Conservation (phyloP, 192 early-diverging fungal species). For the Coemansia sp. region DNA sequence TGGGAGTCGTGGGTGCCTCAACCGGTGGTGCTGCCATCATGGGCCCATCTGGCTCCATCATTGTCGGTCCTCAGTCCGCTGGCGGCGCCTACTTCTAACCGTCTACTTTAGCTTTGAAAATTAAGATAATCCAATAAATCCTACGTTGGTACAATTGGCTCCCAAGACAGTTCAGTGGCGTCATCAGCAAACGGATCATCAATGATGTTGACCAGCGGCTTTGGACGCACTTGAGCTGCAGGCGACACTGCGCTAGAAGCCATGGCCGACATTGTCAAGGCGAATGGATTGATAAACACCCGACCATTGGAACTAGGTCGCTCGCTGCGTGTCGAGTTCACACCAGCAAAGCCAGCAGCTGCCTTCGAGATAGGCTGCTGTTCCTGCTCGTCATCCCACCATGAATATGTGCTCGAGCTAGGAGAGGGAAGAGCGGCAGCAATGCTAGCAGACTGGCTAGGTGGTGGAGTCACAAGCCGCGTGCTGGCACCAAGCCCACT, state of each 20-base stretch:
- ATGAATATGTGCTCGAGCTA: conserved; percentile 31
- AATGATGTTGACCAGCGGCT: neutral
- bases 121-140: neutral
- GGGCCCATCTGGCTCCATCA: conserved; percentile 50
- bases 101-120: neutral
- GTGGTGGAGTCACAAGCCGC: neutral
- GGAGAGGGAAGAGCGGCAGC: conserved; percentile 18
- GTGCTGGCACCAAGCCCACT: neutral
- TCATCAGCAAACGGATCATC: conserved; percentile 47
- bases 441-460: neutral
- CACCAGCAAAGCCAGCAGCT: neutral
- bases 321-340: neutral
- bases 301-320: neutral
- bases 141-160: conserved; percentile 30
- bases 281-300: conserved; percentile 32
- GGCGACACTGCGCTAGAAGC: neutral
- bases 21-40: conserved; percentile 44
- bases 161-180: conserved; percentile 19
- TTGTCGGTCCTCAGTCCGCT: conserved; percentile 53
- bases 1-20: conserved; percentile 31
- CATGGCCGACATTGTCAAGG: conserved; percentile 11
- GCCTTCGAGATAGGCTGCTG: neutral
- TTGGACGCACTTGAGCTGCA: neutral
- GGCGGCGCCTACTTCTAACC: conserved; percentile 42
- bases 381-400: conserved; percentile 26